Base-by-base conservation (phyloP, 2,329 filamentous ascomycete species). In the Hortaea sp. region DNA sequence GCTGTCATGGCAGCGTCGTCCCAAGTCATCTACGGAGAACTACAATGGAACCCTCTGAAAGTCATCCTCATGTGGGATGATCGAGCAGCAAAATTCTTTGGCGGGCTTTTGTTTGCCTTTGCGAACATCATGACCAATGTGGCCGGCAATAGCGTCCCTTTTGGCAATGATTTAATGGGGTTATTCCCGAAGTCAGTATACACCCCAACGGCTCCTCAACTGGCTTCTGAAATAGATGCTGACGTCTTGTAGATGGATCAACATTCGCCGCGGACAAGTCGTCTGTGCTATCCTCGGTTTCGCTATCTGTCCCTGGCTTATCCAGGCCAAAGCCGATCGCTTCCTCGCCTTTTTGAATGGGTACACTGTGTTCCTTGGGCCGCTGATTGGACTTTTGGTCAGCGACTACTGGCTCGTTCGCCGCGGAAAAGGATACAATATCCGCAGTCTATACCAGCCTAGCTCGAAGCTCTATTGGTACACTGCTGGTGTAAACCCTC, bases 321-420 rank as follows among this genome's bases (percentile, higher is more conserved):
- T 72, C 9, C 60, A 70, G 43, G 59, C 59, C 29, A 63, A 58
- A 5, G 69, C 68, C 1, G 48, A 53, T 5, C 58, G 58, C 9
- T 69, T 72, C 49, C 53, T 69, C 5, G 67, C 65, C n/a, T 71
- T 71, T 52, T 54, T 72, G 0, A 61, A 61, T 5, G 63, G 61
- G 7, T 70, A 69, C 49, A 62, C 59, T 10, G 59, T 68, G 37
- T 69, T 71, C 54, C 56, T 71, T 44, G 63, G 62, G 45, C 66
- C 69, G 1, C 58, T 69, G 9, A 57, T 56, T 44, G 60, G 58
- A 32, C 57, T 59, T 31, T 62, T 66, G 51, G 59, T 69, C 9
- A 57, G 63, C 30, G 67, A 69, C 51, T 69, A 95, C 70, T 95
- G 92, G 65, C 50, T 84, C 47, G 85, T 95, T 4, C 84, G 88